Base-by-base conservation (phyloP, 805 yeast species). In the Kodamaea kakaduensis region DNA sequence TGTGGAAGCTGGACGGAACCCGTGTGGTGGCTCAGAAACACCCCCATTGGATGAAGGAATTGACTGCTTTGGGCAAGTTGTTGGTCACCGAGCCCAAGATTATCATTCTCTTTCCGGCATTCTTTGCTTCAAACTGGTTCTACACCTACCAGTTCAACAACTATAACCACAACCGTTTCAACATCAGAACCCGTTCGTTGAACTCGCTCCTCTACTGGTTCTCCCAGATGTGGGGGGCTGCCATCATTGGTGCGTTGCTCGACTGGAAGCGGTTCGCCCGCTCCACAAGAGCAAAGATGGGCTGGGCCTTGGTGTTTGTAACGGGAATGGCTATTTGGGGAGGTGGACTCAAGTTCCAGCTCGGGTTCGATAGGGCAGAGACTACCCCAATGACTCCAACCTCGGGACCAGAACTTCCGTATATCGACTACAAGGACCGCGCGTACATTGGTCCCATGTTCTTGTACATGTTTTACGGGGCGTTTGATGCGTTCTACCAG, bases 141-240 rank as follows among this genome's bases (percentile, higher is more conserved):
- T 76, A 76, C 64, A 73, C 82, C 30, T 78, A 78, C 55, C 81
- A 78, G 56, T 77, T 73, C 48, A 75, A 76, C 52, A 76, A 72
- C 40, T 64, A 70, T 55, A 77, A 77, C 50, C 73, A 71, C 25
- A 73, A 71, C 14, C 59, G 71, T 32, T 78, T 78, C 58, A 75
- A 71, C 47, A 54, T 77, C 40, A 67, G 82, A 53, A 74, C 84
- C 14, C 67, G 84, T 45, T 73, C 83, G 3, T 67, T 78, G 49
- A 78, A 78, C 60, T 73, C 77, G 13, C 61, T 77, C 32, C 67
- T 78, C 31, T 78, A 76, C 58, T 78, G 82, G 81, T 52, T 71
- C 33, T 56, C 73, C 35, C 82, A 78, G 57, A 75, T 78, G 71
- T 31, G 72, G 37, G 83, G 83, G 17, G 75, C 83, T 24, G 56